Evolutionary conservation across 192 early-diverging fungal genomes (phyloP).

Genomic region (Backusella tuberculispora): DNA sequence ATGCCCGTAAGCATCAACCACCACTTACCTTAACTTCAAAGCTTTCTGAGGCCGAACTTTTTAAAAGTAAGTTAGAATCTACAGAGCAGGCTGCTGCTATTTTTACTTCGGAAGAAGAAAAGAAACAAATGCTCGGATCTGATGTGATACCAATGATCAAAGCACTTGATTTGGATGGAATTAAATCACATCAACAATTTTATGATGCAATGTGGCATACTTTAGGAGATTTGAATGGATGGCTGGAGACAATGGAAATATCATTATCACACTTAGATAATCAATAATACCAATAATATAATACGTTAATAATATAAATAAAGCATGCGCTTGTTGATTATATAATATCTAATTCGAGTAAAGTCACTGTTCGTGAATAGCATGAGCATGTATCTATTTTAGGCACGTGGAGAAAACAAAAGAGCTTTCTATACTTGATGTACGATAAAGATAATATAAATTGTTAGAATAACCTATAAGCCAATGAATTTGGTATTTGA

Average conservation of each 20-base stretch:
- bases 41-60: neutral
- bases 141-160: neutral
- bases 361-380: too few relatives aligned
- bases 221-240: constrained; percentile 19
- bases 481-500: too few relatives aligned
- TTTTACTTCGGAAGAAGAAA: neutral
- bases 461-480: too few relatives aligned
- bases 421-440: too few relatives aligned
- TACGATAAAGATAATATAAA: too few relatives aligned
- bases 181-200: constrained; percentile 14
- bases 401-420: too few relatives aligned
- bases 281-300: neutral
- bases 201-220: constrained; percentile 22
- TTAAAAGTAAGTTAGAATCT: neutral
- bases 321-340: too few relatives aligned
- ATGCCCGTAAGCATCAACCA: neutral
- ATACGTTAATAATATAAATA: neutral
- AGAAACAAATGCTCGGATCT: neutral
- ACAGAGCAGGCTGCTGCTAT: neutral
- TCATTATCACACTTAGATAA: constrained; percentile 18
- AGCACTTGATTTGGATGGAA: constrained; percentile 6
- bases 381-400: too few relatives aligned
- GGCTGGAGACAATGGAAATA: constrained; percentile 20
- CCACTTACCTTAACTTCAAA: neutral
- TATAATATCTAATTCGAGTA: too few relatives aligned